A percentile compares a stretch with the other conserved stretches of the same genome.
These are phyloP conservation scores for Cystobasidium pallidum DNA, from an alignment of 1,284 basidiomycete species.

Conservation along the genomic window DNA sequence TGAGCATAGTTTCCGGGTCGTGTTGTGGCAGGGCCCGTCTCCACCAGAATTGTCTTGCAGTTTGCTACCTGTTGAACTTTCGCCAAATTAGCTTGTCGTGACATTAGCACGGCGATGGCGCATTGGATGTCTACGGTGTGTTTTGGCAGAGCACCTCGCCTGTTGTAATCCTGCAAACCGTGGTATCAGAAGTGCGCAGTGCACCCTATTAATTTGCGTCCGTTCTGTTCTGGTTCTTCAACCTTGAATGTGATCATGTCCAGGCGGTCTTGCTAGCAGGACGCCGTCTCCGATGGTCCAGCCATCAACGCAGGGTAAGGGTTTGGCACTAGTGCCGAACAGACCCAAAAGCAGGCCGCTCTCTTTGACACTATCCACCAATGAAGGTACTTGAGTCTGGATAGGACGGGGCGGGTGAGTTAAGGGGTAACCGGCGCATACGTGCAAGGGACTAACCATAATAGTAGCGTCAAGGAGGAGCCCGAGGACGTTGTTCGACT, in stretches of 20 bases:
- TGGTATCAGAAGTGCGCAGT: neutral
- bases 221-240: neutral
- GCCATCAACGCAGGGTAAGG: slow-evolving; percentile 28
- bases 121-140: too few relatives aligned
- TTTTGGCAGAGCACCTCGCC: too few relatives aligned
- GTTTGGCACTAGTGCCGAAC: slow-evolving; percentile 24
- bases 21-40: too few relatives aligned
- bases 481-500: slow-evolving; percentile 89
- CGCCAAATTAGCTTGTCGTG: too few relatives aligned
- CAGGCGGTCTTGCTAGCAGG: slow-evolving; percentile 4
- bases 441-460: slow-evolving; percentile 64
- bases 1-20: too few relatives aligned
- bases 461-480: slow-evolving; percentile 87
- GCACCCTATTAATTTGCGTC: neutral
- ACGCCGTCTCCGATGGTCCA: slow-evolving; percentile 27
- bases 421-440: slow-evolving; percentile 7
- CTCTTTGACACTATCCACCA: slow-evolving; percentile 83
- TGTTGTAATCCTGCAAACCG: too few relatives aligned
- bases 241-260: neutral
- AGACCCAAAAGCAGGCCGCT: slow-evolving; percentile 61
- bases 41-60: too few relatives aligned
- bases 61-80: too few relatives aligned
- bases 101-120: too few relatives aligned
- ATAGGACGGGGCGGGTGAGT: neutral
- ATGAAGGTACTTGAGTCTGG: slow-evolving; percentile 70